Evolutionary conservation across 495 filamentous ascomycete genomes (phyloP), one percentile per base, ranked within the genome.

Genomic region (Tuber borchii): DNA sequence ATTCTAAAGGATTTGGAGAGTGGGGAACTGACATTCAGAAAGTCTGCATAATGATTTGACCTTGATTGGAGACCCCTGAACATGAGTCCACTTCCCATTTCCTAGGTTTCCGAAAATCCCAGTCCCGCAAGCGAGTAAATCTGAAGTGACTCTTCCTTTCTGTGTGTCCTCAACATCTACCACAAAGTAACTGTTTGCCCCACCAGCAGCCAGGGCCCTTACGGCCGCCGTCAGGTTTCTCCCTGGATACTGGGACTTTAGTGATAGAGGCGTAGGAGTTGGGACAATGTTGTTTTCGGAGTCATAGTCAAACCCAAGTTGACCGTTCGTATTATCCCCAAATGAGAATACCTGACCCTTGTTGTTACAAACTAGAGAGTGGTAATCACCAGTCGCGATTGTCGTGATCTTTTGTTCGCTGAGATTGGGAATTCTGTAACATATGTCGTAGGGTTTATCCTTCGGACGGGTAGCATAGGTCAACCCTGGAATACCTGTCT

Each of bases 41-140:
- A 98, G 86, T 4, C 90, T 90, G 69, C 92, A 95, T 22, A 99
- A 86, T 2, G 90, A 84, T 79, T 95, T 97, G 81, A 99, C 89
- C 83, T 96, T 97, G 17, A 88, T 89, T 12, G 92, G 95, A 0
- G 85, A 86, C 51, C 89, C 87, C 80, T 97, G 95, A 2, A 93
- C 83, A 83, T 99, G 95, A 42, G 91, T 93, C 94, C 94, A 98
- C 80, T 90, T 92, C 14, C 93, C 93, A 65, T 89, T 97, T 45
- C 93, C 95, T 0, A 99, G 87, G 51, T 86, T 88, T 39, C 95
- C 95, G 80, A 87, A 89, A 71, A 97, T 93, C 0, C 95, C 95
- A 77, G 90, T 87, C 43, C 95, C 95, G 77, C 92, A 95, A 42
- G 92, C 88, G 89, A 92, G 97, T 0, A 91, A 92, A 81, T 98